These are phyloP conservation scores for Nicotiana paniculata DNA, from an alignment of 257 asterid species.

Conservation along the genomic window DNA sequence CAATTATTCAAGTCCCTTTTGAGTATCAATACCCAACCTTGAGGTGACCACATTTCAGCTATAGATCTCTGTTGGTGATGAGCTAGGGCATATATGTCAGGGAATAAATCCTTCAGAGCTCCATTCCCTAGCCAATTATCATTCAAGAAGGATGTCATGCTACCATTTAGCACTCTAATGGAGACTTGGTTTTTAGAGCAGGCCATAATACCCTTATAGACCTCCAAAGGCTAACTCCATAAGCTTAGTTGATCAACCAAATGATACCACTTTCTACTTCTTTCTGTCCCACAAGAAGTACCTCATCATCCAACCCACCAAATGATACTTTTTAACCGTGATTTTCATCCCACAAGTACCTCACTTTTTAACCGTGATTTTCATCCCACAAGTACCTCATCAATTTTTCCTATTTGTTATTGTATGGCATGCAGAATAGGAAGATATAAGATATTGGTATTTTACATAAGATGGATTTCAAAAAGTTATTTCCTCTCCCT, in stretches of 20 bases:
- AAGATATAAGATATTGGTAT: background rate
- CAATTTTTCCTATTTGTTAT: background rate
- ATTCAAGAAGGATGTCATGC: no score
- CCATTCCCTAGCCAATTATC: no score
- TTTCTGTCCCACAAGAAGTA: background rate
- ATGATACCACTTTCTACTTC: background rate
- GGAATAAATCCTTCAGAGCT: no score
- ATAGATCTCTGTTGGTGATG: no score
- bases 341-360: background rate
- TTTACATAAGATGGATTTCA: background rate
- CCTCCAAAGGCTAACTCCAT: no score
- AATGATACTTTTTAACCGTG: background rate
- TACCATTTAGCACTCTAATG: no score
- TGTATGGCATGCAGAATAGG: background rate
- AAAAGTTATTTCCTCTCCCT: background rate
- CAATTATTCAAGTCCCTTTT: background rate
- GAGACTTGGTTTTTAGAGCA: no score
- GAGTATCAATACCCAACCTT: background rate
- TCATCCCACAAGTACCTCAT: background rate
- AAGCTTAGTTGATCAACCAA: background rate
- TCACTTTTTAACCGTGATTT: background rate
- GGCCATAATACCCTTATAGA: no score
- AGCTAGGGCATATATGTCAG: no score
- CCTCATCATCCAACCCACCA: background rate
- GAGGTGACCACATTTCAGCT: no score